Conservation (phyloP, 2,329 filamentous ascomycete species). For the Exutisphaerella laricina region DNA sequence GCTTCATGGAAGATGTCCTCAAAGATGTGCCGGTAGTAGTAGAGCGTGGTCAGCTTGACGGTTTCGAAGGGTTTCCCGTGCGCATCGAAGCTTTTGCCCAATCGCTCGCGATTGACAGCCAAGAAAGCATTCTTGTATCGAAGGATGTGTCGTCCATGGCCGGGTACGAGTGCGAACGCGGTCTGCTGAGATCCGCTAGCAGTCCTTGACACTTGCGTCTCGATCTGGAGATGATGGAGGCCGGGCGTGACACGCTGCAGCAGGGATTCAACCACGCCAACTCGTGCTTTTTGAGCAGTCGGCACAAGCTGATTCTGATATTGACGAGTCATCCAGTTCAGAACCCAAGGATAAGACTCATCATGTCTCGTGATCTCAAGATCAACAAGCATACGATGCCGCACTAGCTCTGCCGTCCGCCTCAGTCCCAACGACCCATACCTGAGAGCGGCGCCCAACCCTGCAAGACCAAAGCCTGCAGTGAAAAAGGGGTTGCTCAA, state of each 20-base stretch:
- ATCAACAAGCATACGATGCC: slow-evolving; percentile 83
- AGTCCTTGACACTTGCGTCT: slow-evolving; percentile 57
- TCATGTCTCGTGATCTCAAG: slow-evolving; percentile 95
- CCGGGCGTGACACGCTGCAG: slow-evolving; percentile 54
- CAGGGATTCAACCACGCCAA: slow-evolving; percentile 47
- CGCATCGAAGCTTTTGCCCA: slow-evolving; percentile 70
- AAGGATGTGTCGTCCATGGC: slow-evolving; percentile 82
- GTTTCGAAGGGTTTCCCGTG: slow-evolving; percentile 93
- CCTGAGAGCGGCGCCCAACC: slow-evolving; percentile 73
- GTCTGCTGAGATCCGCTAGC: slow-evolving; percentile 67
- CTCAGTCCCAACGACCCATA: slow-evolving; percentile 74
- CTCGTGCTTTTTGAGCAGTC: slow-evolving; percentile 24
- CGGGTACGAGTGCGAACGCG: slow-evolving; percentile 82
- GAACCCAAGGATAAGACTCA: slow-evolving; percentile 86
- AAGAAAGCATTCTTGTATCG: slow-evolving; percentile 85
- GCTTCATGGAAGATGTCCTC: slow-evolving; percentile 86
- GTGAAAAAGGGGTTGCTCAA: slow-evolving; percentile 51
- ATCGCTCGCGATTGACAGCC: slow-evolving; percentile 74
- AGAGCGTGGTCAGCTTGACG: slow-evolving; percentile 84
- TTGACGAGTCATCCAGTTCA: slow-evolving; percentile 81
- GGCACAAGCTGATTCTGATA: slow-evolving; percentile 38
- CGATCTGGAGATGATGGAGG: slow-evolving; percentile 59
- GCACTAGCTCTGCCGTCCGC: slow-evolving; percentile 65
- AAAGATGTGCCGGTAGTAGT: slow-evolving; percentile 82
- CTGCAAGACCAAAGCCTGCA: slow-evolving; percentile 77